A percentile compares a stretch with the other conserved stretches of the same genome.
Conservation (phyloP, 2,329 filamentous ascomycete genomes). For the Verticillium nubilum region DNA sequence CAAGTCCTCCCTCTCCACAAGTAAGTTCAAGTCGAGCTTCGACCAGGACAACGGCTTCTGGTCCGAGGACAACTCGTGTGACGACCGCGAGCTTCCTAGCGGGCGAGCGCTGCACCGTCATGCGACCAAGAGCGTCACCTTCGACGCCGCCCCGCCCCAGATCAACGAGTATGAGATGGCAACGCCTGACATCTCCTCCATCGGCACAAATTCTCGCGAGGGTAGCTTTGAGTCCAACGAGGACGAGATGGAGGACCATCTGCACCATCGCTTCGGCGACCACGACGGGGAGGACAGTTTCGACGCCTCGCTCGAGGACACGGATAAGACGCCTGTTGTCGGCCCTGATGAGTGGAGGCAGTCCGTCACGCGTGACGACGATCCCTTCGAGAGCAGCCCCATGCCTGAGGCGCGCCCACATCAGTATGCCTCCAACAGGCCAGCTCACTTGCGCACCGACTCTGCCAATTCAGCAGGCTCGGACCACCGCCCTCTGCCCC, state of each 20-base stretch:
- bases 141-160: conserved; percentile 87
- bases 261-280: conserved; percentile 46
- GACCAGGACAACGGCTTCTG: conserved; percentile 64
- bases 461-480: conserved; percentile 56
- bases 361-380: conserved; percentile 37
- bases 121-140: conserved; percentile 87
- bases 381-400: conserved; percentile 68
- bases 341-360: conserved; percentile 94
- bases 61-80: conserved; percentile 58
- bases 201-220: conserved; percentile 84
- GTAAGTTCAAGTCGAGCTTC: conserved; percentile 61
- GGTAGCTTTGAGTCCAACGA: conserved; percentile 88
- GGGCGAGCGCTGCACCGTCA: conserved; percentile 72
- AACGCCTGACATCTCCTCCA: conserved; percentile 90
- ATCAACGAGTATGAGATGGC: conserved; percentile 98
- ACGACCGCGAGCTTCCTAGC: conserved; percentile 54
- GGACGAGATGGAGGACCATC: conserved; percentile 65
- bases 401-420: conserved; percentile 50
- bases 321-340: conserved; percentile 96
- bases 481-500: conserved; percentile 80
- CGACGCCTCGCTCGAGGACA: conserved; percentile 90
- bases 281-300: conserved; percentile 80
- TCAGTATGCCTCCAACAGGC: conserved; percentile 38
- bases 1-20: conserved; percentile 79
- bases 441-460: conserved; percentile 58